Percentiles rank a stretch among this genome's conserved stretches.
phyloP scores from a whole-genome alignment of 192 early-diverging fungal species.

The Dispira parvispora region DNA sequence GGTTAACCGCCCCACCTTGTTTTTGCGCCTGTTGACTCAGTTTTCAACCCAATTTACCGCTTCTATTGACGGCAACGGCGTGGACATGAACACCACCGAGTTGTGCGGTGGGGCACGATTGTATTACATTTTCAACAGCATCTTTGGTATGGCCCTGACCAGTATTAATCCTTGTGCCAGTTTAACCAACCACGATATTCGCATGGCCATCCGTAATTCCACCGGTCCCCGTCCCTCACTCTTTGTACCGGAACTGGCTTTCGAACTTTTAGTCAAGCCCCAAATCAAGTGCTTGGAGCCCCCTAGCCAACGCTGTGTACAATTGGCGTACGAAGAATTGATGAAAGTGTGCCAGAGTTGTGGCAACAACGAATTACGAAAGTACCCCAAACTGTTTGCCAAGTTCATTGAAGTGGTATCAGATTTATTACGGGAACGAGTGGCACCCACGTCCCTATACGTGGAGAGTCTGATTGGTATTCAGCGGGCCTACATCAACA shows the following conservation, averaged over 20 bases:
- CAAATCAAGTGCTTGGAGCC: conserved; percentile 59
- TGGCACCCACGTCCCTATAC: conserved; percentile 51
- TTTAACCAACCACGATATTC: conserved; percentile 53
- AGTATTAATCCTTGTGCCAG: conserved; percentile 54
- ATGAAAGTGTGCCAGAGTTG: conserved; percentile 63
- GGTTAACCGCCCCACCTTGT: conserved; percentile 24
- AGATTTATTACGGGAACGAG: conserved; percentile 54
- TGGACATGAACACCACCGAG: conserved; percentile 58
- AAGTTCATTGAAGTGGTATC: conserved; percentile 60
- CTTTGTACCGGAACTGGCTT: conserved; percentile 74
- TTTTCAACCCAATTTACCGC: conserved; percentile 61
- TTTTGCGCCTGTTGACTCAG: conserved; percentile 53
- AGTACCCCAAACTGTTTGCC: conserved; percentile 58
- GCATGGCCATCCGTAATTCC: conserved; percentile 69
- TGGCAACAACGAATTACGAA: conserved; percentile 57
- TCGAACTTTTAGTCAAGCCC: conserved; percentile 67
- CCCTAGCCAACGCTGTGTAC: conserved; percentile 62
- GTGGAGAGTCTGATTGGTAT: conserved; percentile 69
- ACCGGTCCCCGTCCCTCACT: conserved; percentile 60
- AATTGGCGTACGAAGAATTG: conserved; percentile 67
- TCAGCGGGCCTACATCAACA: conserved; percentile 71
- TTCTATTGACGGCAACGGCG: conserved; percentile 55
- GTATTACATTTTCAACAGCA: conserved; percentile 69
- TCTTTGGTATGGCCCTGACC: conserved; percentile 55
- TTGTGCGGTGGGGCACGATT: conserved; percentile 66